Base-by-base conservation (phyloP, 352 stramenopile species). In the Pythium guiyangense region DNA sequence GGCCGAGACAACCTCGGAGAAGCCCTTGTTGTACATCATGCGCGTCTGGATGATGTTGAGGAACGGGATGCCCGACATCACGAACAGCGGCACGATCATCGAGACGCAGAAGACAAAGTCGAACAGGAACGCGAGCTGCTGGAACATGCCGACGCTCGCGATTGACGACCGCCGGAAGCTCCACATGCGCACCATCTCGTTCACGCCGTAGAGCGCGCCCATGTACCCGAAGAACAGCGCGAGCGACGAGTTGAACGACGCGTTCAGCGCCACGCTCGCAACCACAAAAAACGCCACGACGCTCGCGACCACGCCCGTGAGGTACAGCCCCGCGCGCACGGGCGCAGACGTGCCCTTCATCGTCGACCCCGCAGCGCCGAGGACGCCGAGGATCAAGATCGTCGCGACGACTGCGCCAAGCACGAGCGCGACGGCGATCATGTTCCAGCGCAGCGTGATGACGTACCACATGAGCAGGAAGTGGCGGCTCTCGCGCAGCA, bases 1-100 rank as follows among this genome's bases (percentile, higher is more conserved):
- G 6, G 83, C 84, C 43, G 84, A 94, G 20, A 94, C 73, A 18
- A 91, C 84, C 50, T 92, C 77, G 2, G 82, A 92, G 55, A 94
- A 94, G 39, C 82, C 82, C 72, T 94, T 86, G 66, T 94, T 94
- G 79, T 92, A 94, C 84, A 94, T 94, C 84, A 94, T 94, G 59
- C 84, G 83, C 51, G 84, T 92, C 66, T 94, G 84, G 35, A 94
- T 87, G 17, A 92, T 87, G 62, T 92, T 92, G 43, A 94, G 52
- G 64, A 94, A 94, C 54, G 84, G 84, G 37, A 94, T 88, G 31
- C 71, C 77, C 56, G 82, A 92, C 68, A 94, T 79, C 29, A 92
- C 66, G 22, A 94, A 66, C 27, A 94, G 66, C 48, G 83, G 82
- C 17, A 90, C 55, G 34, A 92, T 84, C 73, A 92, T 87, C 8